These are phyloP conservation scores for Penicillium daleae DNA, from an alignment of 495 filamentous ascomycete species.

Conservation along the genomic window DNA sequence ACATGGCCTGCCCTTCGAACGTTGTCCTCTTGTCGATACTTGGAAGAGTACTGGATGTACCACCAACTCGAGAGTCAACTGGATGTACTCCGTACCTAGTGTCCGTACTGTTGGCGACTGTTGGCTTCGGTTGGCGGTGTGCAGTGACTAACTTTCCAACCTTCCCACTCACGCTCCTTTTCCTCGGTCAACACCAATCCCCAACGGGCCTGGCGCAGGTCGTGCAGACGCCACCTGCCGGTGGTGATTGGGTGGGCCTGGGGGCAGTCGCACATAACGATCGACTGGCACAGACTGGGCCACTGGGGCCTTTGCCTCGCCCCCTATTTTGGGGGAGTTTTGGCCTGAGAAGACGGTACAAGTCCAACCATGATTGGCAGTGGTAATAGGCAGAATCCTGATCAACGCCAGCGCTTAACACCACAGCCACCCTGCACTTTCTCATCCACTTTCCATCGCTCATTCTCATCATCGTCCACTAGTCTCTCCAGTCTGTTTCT, in stretches of 20 bases:
- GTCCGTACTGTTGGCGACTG: too few species aligned
- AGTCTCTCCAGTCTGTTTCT: neutral
- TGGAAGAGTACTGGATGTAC: too few species aligned
- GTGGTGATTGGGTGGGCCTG: constrained; percentile 12
- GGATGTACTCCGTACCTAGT: too few species aligned
- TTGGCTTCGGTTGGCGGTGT: constrained; percentile 4
- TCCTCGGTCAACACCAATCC: constrained; percentile 14
- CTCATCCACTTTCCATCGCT: neutral
- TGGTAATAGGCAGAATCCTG: constrained; percentile 12
- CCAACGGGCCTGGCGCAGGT: neutral
- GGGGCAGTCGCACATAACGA: constrained; percentile 18
- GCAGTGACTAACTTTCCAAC: constrained; percentile 4
- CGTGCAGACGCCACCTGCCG: constrained; percentile 27
- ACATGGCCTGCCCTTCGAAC: neutral
- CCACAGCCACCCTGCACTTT: constrained; percentile 4
- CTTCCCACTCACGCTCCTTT: neutral
- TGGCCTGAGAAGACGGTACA: too few species aligned
- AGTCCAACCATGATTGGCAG: too few species aligned
- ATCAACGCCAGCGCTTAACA: neutral
- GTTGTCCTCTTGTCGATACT: too few species aligned
- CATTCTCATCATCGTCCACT: neutral
- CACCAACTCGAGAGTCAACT: too few species aligned
- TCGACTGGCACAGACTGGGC: constrained; percentile 17
- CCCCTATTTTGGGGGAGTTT: constrained; percentile 10
- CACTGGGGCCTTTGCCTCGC: neutral